Evolutionary conservation across 495 filamentous ascomycete genomes (phyloP).

Genomic region (Podospora fimiseda): DNA sequence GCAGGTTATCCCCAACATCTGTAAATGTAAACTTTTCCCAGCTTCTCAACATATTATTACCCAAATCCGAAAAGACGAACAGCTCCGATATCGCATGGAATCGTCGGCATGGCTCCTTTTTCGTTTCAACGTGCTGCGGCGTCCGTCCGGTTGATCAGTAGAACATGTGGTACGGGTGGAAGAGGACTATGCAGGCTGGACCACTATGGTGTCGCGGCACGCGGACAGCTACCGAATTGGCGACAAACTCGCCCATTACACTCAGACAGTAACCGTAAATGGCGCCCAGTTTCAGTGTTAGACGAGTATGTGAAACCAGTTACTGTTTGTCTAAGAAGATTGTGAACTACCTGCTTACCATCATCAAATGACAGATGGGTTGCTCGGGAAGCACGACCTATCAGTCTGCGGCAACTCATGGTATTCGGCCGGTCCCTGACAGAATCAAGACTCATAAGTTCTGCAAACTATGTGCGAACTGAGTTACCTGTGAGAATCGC

Average conservation of each 20-base stretch:
- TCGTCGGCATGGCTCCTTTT: conserved; percentile 40
- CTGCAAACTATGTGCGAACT: conserved; percentile 93
- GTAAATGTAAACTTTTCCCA: background rate
- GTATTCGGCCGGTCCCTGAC: conserved; percentile 89
- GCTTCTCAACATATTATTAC: background rate
- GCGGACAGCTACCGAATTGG: conserved; percentile 4
- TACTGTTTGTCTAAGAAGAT: conserved; percentile 19
- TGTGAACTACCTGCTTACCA: background rate
- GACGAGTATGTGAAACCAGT: conserved; percentile 64
- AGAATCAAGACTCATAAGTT: conserved; percentile 80
- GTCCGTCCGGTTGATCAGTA: conserved; percentile 31
- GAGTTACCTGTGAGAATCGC: conserved; percentile 92
- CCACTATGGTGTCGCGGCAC: background rate
- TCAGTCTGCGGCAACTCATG: conserved; percentile 85
- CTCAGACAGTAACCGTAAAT: conserved; percentile 46
- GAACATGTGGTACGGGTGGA: conserved; percentile 14
- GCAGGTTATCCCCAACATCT: background rate
- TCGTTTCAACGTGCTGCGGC: conserved; percentile 40
- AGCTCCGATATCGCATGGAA: conserved; percentile 34
- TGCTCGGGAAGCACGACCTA: conserved; percentile 72
- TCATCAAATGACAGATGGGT: conserved; percentile 61
- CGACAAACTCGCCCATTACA: conserved; percentile 4
- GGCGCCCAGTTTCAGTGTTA: conserved; percentile 74
- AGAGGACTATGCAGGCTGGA: background rate
- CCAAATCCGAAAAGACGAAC: background rate